A percentile compares a stretch with the other conserved stretches of the same genome.
phyloP scores from a whole-genome alignment of 2,329 filamentous ascomycete species.

The Achaetomium macrosporum region DNA sequence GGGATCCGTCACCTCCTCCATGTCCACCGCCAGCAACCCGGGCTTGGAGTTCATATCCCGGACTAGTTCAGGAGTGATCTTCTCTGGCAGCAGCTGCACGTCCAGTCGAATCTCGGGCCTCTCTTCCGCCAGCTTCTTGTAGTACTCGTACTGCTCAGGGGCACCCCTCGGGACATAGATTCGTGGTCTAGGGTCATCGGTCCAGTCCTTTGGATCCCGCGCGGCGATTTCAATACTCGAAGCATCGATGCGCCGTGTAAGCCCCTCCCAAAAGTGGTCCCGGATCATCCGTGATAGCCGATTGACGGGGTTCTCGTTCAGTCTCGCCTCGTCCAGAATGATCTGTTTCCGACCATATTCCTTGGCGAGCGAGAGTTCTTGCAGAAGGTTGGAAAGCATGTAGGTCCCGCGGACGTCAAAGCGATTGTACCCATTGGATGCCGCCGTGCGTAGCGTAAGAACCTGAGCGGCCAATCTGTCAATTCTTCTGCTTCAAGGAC shows the following conservation, averaged over 20 bases:
- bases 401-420: conserved; percentile 94
- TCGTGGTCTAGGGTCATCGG: conserved; percentile 75
- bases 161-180: conserved; percentile 85
- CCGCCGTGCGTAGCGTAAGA: conserved; percentile 75
- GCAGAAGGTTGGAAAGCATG: conserved; percentile 92
- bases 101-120: conserved; percentile 82
- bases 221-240: conserved; percentile 82
- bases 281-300: conserved; percentile 80
- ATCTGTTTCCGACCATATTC: conserved; percentile 86
- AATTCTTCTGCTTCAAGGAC: background rate
- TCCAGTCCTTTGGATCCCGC: conserved; percentile 93
- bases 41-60: conserved; percentile 80
- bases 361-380: conserved; percentile 89
- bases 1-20: conserved; percentile 68
- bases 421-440: conserved; percentile 77
- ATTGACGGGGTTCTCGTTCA: conserved; percentile 93
- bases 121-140: conserved; percentile 69
- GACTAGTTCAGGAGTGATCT: conserved; percentile 75
- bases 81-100: conserved; percentile 70
- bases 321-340: conserved; percentile 79
- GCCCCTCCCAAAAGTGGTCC: conserved; percentile 85
- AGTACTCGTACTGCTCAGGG: conserved; percentile 86
- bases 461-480: conserved; percentile 43
- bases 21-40: conserved; percentile 81
- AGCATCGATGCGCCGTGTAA: conserved; percentile 86